Evolutionary conservation across 2,329 filamentous ascomycete genomes (phyloP).

Genomic region (Beauveria bassiana): DNA sequence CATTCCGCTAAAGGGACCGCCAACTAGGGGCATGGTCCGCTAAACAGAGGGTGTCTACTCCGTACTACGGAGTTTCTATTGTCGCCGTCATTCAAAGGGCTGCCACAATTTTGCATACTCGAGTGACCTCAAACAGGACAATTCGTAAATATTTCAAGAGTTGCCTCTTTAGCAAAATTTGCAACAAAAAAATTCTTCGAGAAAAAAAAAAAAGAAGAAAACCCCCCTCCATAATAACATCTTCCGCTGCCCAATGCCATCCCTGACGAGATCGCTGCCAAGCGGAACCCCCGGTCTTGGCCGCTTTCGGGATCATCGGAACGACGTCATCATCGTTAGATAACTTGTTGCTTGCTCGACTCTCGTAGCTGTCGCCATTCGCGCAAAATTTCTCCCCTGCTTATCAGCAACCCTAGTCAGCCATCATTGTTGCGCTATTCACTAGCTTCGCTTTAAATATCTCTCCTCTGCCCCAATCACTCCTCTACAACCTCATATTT

Average conservation of each 20-base stretch:
- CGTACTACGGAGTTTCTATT: no score
- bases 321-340: slow-evolving; percentile 8
- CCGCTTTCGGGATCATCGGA: slow-evolving; percentile 6
- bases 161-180: background rate
- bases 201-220: background rate
- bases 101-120: no score
- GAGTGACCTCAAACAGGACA: no score
- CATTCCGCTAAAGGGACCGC: no score
- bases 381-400: background rate
- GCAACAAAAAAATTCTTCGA: background rate
- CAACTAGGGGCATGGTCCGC: no score
- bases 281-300: background rate
- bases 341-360: background rate
- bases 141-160: no score
- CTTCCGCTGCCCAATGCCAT: background rate
- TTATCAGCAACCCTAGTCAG: background rate
- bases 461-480: background rate
- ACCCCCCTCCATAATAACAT: background rate
- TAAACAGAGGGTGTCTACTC: no score
- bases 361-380: background rate
- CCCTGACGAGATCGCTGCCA: background rate
- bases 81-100: no score
- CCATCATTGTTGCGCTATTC: background rate
- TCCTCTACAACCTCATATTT: background rate
- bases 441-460: background rate